Base-by-base conservation (phyloP, 257 asterid genomes). In the Gardenia jasminoides region DNA sequence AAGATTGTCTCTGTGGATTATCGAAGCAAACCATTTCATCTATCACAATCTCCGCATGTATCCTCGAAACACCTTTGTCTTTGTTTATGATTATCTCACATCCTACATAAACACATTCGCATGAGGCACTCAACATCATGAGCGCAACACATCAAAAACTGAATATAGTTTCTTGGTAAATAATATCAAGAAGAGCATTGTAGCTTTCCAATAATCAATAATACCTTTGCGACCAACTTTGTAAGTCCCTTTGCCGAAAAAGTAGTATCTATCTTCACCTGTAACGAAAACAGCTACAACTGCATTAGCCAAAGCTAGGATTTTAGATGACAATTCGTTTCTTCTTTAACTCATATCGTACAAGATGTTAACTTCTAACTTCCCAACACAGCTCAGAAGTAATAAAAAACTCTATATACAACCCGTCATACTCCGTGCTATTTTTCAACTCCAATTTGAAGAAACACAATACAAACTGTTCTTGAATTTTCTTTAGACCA, bases 41-140 rank as follows among this genome's bases (percentile, higher is more conserved):
- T 36, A 96, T 84, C 81, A 90, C 75, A 83, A 93, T 90, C 88
- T 96, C 99, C 10, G 99, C 96, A 83, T 96, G 99, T 83, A 93
- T 83, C 92, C 98, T 92, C 44, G 99, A 96, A 79, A 96, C 97
- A 31, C 97, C 96, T 88, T 92, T 96, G 82, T 96, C 99, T 82
- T 89, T 95, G 78, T 88, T 91, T 58, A 91, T 76, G 77, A 91
- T 92, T 79, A 96, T 79, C 78, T 96, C 99, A 79, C 99, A 96
- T 77, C 98, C 98, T 94, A 79, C 82, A 86, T 74, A 71, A 72
- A 33, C 77, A 5, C 41, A 36, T 36, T 36, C 6, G 41, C 41
- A 36, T 36, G 41, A 36, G 41, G 41, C 41, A 36, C 41, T 36
- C 41, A 36, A 36, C 41, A 36, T 36, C 41, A 36, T 36, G 4